Conservation (phyloP, 2,329 filamentous ascomycete genomes). For the Beauveria bassiana region DNA sequence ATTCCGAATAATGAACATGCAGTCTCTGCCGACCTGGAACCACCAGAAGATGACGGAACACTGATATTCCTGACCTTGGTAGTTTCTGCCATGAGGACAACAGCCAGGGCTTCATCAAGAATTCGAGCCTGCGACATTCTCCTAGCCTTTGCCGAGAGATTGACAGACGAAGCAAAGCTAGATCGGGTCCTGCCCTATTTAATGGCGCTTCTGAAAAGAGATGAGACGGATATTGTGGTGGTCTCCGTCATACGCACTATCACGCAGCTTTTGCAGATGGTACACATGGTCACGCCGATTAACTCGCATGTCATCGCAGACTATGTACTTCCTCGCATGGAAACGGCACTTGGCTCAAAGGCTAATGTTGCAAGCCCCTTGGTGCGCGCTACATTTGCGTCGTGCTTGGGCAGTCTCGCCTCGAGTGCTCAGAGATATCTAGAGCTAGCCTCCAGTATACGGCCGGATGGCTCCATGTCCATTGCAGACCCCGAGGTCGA, state of each 20-base stretch:
- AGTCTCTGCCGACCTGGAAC: conserved; percentile 51
- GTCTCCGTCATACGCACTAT: conserved; percentile 79
- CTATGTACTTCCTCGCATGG: conserved; percentile 59
- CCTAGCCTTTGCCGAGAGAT: conserved; percentile 79
- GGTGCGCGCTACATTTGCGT: conserved; percentile 85
- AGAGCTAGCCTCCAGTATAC: conserved; percentile 82
- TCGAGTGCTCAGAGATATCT: conserved; percentile 78
- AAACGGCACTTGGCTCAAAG: conserved; percentile 41
- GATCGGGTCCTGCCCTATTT: conserved; percentile 90
- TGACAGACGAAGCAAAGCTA: conserved; percentile 93
- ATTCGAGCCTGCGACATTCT: conserved; percentile 86
- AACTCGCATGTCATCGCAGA: conserved; percentile 64
- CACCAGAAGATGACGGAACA: conserved; percentile 75
- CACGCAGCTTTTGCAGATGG: conserved; percentile 79
- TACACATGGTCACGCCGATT: conserved; percentile 76
- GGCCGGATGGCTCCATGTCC: conserved; percentile 73
- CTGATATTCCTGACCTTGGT: conserved; percentile 86
- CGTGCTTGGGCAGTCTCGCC: conserved; percentile 82
- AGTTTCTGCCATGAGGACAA: conserved; percentile 81
- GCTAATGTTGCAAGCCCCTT: conserved; percentile 50
- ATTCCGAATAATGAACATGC: conserved; percentile 78
- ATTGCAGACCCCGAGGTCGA: conserved; percentile 74
- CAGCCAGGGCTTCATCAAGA: conserved; percentile 78
- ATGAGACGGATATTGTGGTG: conserved; percentile 76
- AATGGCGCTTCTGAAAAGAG: conserved; percentile 65